Conservation (phyloP, 352 stramenopile genomes). For the Phytopythium helicoides region DNA sequence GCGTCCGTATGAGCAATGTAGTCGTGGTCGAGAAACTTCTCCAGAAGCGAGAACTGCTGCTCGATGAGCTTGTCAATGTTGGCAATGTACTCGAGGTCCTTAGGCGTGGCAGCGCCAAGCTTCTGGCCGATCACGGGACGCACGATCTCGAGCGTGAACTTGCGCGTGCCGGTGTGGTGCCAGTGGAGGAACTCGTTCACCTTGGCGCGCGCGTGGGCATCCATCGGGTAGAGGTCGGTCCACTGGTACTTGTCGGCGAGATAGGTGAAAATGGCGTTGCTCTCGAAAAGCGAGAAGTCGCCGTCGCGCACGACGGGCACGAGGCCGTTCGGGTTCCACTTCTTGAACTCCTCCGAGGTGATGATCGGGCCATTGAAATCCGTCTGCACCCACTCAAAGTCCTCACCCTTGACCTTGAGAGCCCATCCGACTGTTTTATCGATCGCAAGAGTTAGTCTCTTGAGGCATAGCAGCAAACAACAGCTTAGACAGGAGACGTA, state of each 20-base stretch:
- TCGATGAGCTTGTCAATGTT: slow-evolving; percentile 33
- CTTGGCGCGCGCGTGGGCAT: slow-evolving; percentile 45
- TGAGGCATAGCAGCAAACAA: not conserved
- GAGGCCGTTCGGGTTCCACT: slow-evolving; percentile 48
- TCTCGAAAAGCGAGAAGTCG: slow-evolving; percentile 56
- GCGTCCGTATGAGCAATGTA: slow-evolving; percentile 44
- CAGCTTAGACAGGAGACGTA: not conserved
- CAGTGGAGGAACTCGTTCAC: slow-evolving; percentile 69
- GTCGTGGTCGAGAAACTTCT: slow-evolving; percentile 45
- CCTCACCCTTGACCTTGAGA: slow-evolving; percentile 44
- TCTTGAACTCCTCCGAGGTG: slow-evolving; percentile 50
- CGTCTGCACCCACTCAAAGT: slow-evolving; percentile 33
- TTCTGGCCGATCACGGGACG: slow-evolving; percentile 28
- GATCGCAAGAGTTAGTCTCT: too few relatives aligned
- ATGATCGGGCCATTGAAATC: slow-evolving; percentile 29
- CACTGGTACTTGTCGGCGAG: slow-evolving; percentile 50
- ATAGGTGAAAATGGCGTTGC: slow-evolving; percentile 58
- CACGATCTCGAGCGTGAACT: slow-evolving; percentile 48
- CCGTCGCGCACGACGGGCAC: slow-evolving; percentile 53
- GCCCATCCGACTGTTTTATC: slow-evolving; percentile 20
- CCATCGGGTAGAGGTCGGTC: slow-evolving; percentile 51
- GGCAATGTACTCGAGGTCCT: slow-evolving; percentile 32
- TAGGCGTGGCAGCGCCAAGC: slow-evolving; percentile 25
- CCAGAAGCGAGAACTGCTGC: slow-evolving; percentile 32
- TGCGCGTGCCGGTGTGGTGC: slow-evolving; percentile 59